phyloP scores from a whole-genome alignment of 1,139 yeast species.

The Diutina pseudorugosa region DNA sequence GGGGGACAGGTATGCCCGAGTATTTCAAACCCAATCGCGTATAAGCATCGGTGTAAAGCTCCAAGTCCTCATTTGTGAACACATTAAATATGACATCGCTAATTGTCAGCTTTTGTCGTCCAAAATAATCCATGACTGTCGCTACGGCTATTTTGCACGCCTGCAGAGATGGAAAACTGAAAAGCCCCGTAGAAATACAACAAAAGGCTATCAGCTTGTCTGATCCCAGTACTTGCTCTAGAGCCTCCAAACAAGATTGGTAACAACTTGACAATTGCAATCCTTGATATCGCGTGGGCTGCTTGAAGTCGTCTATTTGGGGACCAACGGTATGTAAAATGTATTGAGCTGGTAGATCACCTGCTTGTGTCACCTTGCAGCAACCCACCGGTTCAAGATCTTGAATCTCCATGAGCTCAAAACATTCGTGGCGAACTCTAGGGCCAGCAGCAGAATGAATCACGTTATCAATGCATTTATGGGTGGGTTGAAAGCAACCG shows the following conservation, averaged over 20 bases:
- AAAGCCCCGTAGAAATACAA: not conserved
- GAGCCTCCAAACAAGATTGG: not conserved
- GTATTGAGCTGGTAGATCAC: not conserved
- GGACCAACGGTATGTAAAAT: constrained; percentile 1
- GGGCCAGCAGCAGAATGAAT: not conserved
- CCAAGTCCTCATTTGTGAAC: not conserved
- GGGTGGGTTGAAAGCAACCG: not conserved
- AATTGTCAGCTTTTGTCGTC: not conserved
- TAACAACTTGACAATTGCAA: not conserved
- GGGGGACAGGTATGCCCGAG: not conserved
- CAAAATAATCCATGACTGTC: not conserved
- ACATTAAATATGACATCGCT: not conserved
- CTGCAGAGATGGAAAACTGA: not conserved
- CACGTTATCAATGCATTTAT: not conserved
- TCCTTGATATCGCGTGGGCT: not conserved
- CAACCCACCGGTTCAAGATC: not conserved
- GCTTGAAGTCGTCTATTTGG: not conserved
- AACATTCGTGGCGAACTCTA: not conserved
- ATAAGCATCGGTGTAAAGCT: not conserved
- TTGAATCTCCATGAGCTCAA: not conserved
- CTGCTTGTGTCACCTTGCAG: not conserved
- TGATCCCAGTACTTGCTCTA: not conserved
- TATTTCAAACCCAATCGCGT: not conserved
- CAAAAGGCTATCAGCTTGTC: not conserved
- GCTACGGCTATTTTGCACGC: not conserved